A percentile compares a stretch with the other conserved stretches of the same genome.
Evolutionary conservation across 805 yeast genomes (phyloP).

Genomic region (Torulaspora delbrueckii): DNA sequence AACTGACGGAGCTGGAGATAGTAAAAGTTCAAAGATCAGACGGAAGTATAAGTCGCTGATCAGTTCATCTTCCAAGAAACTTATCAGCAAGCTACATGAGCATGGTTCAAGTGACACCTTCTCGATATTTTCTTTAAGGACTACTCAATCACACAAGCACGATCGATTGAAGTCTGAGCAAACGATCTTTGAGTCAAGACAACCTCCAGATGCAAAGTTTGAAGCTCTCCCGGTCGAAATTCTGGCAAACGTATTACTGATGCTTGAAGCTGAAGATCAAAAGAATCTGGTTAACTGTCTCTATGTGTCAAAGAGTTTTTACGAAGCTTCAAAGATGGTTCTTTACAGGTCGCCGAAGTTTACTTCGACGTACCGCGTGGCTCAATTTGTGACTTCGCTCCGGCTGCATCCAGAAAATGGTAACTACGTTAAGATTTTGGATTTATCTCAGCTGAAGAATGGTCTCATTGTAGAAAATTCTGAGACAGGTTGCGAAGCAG

Average conservation of each 20-base stretch:
- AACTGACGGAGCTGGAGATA: conserved; percentile 3
- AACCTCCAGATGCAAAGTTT: conserved; percentile 21
- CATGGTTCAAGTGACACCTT: conserved; percentile 32
- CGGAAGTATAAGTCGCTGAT: conserved; percentile 26
- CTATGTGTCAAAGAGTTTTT: conserved; percentile 48
- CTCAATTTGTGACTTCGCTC: conserved; percentile 71
- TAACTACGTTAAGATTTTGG: conserved; percentile 48
- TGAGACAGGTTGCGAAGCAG: neutral
- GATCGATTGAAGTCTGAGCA: conserved; percentile 3
- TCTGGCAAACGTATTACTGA: conserved; percentile 24
- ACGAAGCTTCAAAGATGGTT: conserved; percentile 47
- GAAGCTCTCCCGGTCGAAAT: conserved; percentile 36
- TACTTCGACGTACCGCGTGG: conserved; percentile 70
- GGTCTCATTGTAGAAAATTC: conserved; percentile 31
- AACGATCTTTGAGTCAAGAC: conserved; percentile 9
- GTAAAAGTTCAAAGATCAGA: conserved; percentile 18
- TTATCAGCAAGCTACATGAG: conserved; percentile 32
- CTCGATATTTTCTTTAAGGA: conserved; percentile 29
- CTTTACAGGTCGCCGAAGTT: conserved; percentile 53
- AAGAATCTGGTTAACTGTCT: conserved; percentile 42
- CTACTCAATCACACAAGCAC: conserved; percentile 21
- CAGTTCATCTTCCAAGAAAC: conserved; percentile 25
- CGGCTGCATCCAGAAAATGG: conserved; percentile 55
- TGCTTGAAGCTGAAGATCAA: conserved; percentile 9
- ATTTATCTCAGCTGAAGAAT: conserved; percentile 48